Evolutionary conservation across 768 basidiomycete genomes (phyloP).

Genomic region (Leccinum uliginosum): DNA sequence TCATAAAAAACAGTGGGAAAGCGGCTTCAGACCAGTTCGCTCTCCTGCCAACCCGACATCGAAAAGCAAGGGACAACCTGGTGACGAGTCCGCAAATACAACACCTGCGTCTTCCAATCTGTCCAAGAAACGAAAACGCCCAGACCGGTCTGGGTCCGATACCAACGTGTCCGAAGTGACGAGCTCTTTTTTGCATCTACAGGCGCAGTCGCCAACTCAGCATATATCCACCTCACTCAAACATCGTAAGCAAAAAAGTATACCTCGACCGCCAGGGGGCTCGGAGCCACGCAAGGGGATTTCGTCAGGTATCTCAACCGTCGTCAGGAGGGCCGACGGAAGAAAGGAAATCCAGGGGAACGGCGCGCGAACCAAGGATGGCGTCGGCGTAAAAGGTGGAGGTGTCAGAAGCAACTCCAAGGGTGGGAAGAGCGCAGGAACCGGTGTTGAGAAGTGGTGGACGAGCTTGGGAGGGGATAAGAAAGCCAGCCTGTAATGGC

Average conservation of each 20-base stretch:
- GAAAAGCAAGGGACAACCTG: not conserved
- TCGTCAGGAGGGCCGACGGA: constrained; percentile 33
- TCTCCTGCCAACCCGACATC: not conserved
- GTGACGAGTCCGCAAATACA: not conserved
- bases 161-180: not conserved
- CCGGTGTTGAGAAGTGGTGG: constrained; percentile 39
- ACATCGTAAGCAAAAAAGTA: not conserved
- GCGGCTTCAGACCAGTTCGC: constrained; percentile 25
- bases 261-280: not conserved
- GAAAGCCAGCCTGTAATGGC: constrained; percentile 6
- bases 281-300: constrained; percentile 44
- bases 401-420: not conserved
- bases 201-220: not conserved
- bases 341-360: constrained; percentile 10
- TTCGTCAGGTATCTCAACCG: constrained; percentile 57
- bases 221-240: not conserved
- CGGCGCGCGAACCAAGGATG: not conserved
- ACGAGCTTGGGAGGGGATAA: constrained; percentile 32
- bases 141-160: not conserved
- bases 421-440: not conserved
- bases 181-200: not conserved
- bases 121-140: constrained; percentile 16
- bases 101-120: not conserved
- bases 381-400: constrained; percentile 10
- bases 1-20: constrained; percentile 82